These are phyloP conservation scores for Monilinia laxa DNA, from an alignment of 2,329 filamentous ascomycete genomes.

Conservation along the genomic window DNA sequence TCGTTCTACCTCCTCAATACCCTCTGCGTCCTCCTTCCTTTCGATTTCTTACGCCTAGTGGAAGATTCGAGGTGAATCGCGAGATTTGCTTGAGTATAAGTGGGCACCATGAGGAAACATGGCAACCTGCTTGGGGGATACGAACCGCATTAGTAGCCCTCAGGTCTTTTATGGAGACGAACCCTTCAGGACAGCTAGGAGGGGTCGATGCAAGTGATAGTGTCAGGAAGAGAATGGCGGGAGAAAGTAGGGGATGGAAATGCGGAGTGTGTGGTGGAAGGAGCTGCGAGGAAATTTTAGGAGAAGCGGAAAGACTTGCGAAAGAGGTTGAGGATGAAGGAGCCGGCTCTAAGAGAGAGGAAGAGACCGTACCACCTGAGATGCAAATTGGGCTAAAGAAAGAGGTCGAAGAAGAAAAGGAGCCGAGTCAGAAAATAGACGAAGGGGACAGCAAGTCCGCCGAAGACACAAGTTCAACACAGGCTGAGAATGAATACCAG, in stretches of 20 bases:
- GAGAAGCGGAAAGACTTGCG: constrained; percentile 63
- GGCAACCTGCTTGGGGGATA: constrained; percentile 98
- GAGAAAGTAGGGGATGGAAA: constrained; percentile 61
- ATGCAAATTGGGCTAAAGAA: constrained; percentile 16
- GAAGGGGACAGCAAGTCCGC: constrained; percentile 10
- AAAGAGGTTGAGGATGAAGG: constrained; percentile 52
- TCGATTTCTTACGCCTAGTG: constrained; percentile 88
- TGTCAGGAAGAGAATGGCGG: constrained; percentile 68
- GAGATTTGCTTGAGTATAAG: constrained; percentile 95
- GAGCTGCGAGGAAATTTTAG: constrained; percentile 71
- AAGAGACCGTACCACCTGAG: constrained; percentile 14
- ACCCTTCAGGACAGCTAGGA: constrained; percentile 83
- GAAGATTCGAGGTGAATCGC: constrained; percentile 92
- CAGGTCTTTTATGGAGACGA: constrained; percentile 89
- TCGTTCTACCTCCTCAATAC: constrained; percentile 84
- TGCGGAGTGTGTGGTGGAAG: constrained; percentile 69
- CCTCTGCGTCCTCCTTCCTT: constrained; percentile 92
- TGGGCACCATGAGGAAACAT: constrained; percentile 96
- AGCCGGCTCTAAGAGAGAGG: constrained; percentile 54
- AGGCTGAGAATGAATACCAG: constrained; percentile 55
- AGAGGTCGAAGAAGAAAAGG: constrained; percentile 53
- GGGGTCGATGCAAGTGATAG: constrained; percentile 75
- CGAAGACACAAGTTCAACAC: constrained; percentile 41
- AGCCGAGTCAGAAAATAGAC: neutral
- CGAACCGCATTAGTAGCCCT: constrained; percentile 81